Evolutionary conservation across 352 stramenopile genomes (phyloP), one percentile per base, ranked within the genome.

Genomic region (Pythium phragmiticola): DNA sequence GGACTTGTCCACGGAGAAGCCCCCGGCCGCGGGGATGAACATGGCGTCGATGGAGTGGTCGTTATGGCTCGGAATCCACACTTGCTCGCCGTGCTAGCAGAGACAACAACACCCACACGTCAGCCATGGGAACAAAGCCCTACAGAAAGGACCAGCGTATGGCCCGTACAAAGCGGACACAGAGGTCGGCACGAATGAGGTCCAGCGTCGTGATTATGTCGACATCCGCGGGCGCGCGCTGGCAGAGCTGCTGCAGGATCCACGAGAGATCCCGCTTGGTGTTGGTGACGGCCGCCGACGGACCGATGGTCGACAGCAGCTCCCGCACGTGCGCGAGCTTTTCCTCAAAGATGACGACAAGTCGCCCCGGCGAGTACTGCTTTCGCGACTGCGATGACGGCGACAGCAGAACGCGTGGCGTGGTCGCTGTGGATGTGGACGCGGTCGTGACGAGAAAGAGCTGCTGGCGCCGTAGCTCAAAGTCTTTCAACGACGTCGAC

Each of bases 171-270:
- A 91, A 93, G 59, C 80, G 82, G 34, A 83, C 74, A 16, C 68
- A 70, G 66, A 96, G 78, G 46, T 94, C 86, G 3, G 87, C 87
- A 8, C 87, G 87, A 65, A 96, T 88, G 59, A 96, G 74, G 37
- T 89, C 82, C 13, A 96, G 66, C 21, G 70, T 94, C 13, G 86
- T 77, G 64, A 94, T 84, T 50, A 74, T 74, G 34, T 92, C 82
- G 30, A 80, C 62, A 23, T 89, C 70, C 13, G 56, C 65, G 2
- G 72, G 34, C 26, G 67, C 72, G 33, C 74, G 71, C 50, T 74
- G 76, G 23, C 73, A 85, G 1, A 93, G 60, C 63, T 92, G 75
- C 30, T 72, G 76, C 0, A 73, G 43, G 23, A 90, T 70, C 82
- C 82, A 94, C 17, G 74, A 66, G 6, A 82, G 16, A 63, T 79